Base-by-base conservation (phyloP, 2,329 filamentous ascomycete species). In the Fusarium longipes region DNA sequence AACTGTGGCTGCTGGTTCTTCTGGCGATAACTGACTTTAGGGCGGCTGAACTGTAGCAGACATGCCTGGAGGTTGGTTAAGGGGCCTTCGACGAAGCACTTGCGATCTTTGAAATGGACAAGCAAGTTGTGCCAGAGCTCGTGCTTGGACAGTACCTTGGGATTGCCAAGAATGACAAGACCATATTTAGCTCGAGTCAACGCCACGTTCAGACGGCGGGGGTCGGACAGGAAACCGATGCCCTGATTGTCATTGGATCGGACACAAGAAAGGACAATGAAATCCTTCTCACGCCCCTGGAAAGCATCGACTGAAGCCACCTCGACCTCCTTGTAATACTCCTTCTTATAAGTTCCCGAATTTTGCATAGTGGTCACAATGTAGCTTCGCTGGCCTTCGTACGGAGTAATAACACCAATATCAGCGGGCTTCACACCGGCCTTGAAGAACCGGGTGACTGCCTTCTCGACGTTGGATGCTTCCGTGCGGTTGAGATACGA, bases 361-460 rank as follows among this genome's bases (percentile, higher is more conserved):
- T 95, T 93, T 80, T 99, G 96, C 95, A 99, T 98, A n/a, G 95
- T 97, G 77, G 93, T 97, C 60, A 99, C 96, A 68, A 99, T 94
- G 78, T 97, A 99, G 81, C 94, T 97, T 75, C 96, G 91, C 81
- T 99, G 96, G 59, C 96, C 96, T 81, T 99, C 96, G 78, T 99
- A 99, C 54, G 96, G 96, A 17, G 96, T 99, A 76, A 99, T 98
- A 74, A 99, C 96, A 82, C 96, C 96, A 76, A 99, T 98, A 70
- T 95, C 93, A 48, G 86, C 85, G 7, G 96, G 94, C 75, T 94
- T 92, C n/a, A 99, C 96, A 45, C 95, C 95, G 24, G 96, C 96
- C 80, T 97, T 98, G 88, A 99, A 97, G 82, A 99, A 99, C 48
- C 96, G 91, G 11, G 95, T 97, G 39, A 99, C 93, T 62, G 97